A percentile compares a stretch with the other conserved stretches of the same genome.
Evolutionary conservation across 345 rosid species (phyloP).

Genomic region (Sisymbrium altissimum): DNA sequence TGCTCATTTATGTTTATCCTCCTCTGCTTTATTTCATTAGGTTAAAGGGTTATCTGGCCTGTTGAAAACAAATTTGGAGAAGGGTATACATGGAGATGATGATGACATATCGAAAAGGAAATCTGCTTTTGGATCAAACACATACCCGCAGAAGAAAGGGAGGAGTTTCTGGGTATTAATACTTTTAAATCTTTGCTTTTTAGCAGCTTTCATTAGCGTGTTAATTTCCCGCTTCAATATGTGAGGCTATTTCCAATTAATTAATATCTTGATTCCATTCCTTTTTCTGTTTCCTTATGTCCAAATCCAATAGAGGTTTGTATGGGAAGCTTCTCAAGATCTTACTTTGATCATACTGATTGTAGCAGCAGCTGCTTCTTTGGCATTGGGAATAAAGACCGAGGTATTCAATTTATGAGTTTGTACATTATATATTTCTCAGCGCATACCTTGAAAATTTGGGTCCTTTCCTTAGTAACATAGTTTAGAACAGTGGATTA

Average conservation of each 20-base stretch:
- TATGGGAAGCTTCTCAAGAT: constrained; percentile 90
- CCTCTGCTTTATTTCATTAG: constrained; percentile 37
- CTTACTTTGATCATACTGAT: constrained; percentile 87
- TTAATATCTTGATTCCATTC: not conserved
- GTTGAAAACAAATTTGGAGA: constrained; percentile 73
- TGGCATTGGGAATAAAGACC: constrained; percentile 90
- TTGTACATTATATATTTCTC: not conserved
- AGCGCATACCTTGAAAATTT: not conserved
- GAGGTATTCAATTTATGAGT: constrained; percentile 54
- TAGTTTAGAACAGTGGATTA: not conserved
- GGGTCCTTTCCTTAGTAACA: not conserved
- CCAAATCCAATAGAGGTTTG: constrained; percentile 56
- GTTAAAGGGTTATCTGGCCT: constrained; percentile 57
- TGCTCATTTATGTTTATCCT: constrained; percentile 1
- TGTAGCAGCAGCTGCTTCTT: constrained; percentile 87
- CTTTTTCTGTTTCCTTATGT: not conserved
- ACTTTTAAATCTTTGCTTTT: not conserved
- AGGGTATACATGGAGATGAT: constrained; percentile 73
- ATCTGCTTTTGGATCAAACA: constrained; percentile 78
- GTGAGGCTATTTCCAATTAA: constrained; percentile 10
- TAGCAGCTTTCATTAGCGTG: constrained; percentile 6
- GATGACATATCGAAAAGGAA: constrained; percentile 59
- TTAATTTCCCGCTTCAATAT: not conserved
- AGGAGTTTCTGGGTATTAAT: constrained; percentile 76
- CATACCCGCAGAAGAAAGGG: constrained; percentile 90